Conservation (phyloP, 2,329 filamentous ascomycete species). For the Talaromyces albobiverticillius region DNA sequence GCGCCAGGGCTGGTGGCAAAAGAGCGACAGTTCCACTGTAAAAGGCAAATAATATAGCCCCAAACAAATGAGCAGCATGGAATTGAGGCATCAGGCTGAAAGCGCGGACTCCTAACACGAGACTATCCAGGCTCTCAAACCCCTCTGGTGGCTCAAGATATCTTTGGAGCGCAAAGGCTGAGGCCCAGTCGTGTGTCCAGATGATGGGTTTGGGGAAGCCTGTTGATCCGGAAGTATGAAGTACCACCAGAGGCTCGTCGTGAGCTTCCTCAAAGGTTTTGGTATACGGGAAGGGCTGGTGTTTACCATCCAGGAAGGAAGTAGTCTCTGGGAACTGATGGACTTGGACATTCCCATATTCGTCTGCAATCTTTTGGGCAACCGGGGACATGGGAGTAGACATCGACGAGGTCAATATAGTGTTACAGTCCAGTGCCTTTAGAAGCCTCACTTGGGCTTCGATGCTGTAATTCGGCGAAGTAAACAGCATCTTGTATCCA, state of each 20-base stretch:
- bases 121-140: slow-evolving; percentile 12
- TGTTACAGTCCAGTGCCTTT: slow-evolving; percentile 11
- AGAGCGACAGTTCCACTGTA: slow-evolving; percentile 12
- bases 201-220: slow-evolving; percentile 12
- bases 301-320: background rate
- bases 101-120: slow-evolving; percentile 9
- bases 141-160: slow-evolving; percentile 13
- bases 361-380: background rate
- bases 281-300: background rate
- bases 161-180: slow-evolving; percentile 8
- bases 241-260: slow-evolving; percentile 2
- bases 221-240: slow-evolving; percentile 12
- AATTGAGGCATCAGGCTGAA: slow-evolving; percentile 15
- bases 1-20: slow-evolving; percentile 12
- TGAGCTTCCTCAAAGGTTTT: slow-evolving; percentile 3
- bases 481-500: slow-evolving; percentile 27
- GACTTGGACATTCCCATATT: background rate
- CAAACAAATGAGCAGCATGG: slow-evolving; percentile 14
- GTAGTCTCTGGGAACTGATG: background rate
- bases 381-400: background rate
- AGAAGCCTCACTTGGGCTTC: slow-evolving; percentile 10
- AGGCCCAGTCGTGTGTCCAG: slow-evolving; percentile 18
- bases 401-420: slow-evolving; percentile 9
- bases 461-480: slow-evolving; percentile 14
- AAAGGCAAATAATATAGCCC: slow-evolving; percentile 11